Percentiles rank a stretch among this genome's conserved stretches.
Conservation (phyloP, 768 basidiomycete genomes). For the Cyclocybe cylindracea region DNA sequence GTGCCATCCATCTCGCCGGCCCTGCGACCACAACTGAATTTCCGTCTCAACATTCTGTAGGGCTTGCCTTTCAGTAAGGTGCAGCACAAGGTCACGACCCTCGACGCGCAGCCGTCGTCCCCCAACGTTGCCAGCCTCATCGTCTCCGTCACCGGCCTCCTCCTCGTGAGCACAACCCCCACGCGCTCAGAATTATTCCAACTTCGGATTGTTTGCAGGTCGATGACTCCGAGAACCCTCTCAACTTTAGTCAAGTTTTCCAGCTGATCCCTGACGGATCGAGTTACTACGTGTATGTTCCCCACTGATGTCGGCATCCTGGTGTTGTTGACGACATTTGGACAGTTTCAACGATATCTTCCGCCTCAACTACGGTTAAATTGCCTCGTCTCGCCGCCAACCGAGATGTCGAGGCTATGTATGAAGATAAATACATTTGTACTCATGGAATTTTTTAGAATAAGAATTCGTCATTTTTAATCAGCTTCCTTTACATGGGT, state of each 20-base stretch:
- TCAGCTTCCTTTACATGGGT: slow-evolving; percentile 6
- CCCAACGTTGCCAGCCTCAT: slow-evolving; percentile 54
- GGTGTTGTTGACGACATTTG: neutral
- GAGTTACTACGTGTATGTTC: slow-evolving; percentile 83
- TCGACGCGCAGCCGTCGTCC: slow-evolving; percentile 87
- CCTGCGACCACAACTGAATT: neutral
- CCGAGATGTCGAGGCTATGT: neutral
- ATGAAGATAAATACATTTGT: slow-evolving; percentile 10
- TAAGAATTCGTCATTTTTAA: slow-evolving; percentile 9
- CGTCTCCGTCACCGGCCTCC: slow-evolving; percentile 87
- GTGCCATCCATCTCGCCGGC: neutral
- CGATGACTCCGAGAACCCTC: slow-evolving; percentile 76
- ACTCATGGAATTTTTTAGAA: slow-evolving; percentile 19
- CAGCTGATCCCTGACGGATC: slow-evolving; percentile 77
- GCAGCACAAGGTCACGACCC: slow-evolving; percentile 76
- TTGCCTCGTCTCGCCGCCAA: neutral
- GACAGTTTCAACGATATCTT: slow-evolving; percentile 85
- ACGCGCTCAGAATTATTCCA: neutral
- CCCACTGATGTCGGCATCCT: neutral
- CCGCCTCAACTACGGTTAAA: slow-evolving; percentile 77
- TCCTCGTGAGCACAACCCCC: slow-evolving; percentile 53
- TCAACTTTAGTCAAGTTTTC: slow-evolving; percentile 93
- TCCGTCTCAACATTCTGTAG: slow-evolving; percentile 35
- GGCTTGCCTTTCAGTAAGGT: slow-evolving; percentile 81
- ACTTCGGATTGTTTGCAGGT: slow-evolving; percentile 49